Evolutionary conservation across 2,329 filamentous ascomycete genomes (phyloP), one percentile per base, ranked within the genome.

Genomic region (Phialophora tarda): DNA sequence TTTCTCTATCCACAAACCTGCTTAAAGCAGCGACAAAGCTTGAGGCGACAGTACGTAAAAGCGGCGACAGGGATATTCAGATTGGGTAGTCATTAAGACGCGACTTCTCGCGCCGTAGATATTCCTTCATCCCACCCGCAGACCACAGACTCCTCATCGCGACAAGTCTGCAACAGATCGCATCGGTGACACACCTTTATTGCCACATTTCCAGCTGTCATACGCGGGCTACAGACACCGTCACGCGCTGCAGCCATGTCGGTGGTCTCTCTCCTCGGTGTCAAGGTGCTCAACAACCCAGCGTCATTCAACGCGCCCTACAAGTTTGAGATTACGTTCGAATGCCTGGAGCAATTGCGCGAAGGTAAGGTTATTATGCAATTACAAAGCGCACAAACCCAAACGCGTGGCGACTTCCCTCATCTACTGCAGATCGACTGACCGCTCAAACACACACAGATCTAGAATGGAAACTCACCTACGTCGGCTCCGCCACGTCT

Each of bases 391-490:
- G 23, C 48, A 26, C 48, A 24, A n/a, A 51, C 7, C 1, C 24
- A 21, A 28, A 11, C 24, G 14, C 17, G 41, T 55, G n/a, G 12
- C 53, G 10, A 14, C 48, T 26, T 1, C 14, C 26, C 23, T 14
- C 47, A 23, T 53, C 23, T 30, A 41, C 17, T 38, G 28, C 32
- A 51, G 55, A 59, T 51, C n/a, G 50, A 30, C 62, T 66, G 55
- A 69, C 62, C 14, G 7, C 14, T 2, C 17, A 53, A 26, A 38
- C 10, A 23, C 26, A 23, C 26, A 38, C 75, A 96, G 95, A 99
- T 82, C 89, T 99, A 69, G 95, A 99, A 82, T 99, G 95, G 95
- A 99, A 99, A 82, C 85, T 99, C 75, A 99, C 93, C 78, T 99
- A 99, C 75, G 95, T 99, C 77, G 96, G 95, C 76, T 99, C 95